These are phyloP conservation scores for Tolypocladium ophioglossoides DNA, from an alignment of 2,329 filamentous ascomycete species.

Conservation along the genomic window DNA sequence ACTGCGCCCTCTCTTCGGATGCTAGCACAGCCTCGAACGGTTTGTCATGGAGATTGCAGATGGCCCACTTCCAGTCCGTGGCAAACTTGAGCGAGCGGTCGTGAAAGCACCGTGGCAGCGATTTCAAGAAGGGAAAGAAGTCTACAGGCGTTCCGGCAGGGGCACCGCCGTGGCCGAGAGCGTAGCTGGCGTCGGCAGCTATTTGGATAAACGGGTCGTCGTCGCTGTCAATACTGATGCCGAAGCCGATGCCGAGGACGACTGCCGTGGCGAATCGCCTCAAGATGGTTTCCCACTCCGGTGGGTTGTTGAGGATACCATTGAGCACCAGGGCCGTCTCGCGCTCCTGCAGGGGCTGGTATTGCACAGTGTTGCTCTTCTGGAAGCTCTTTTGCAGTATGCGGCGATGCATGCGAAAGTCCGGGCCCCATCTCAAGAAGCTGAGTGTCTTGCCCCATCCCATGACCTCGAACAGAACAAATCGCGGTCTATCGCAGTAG, in stretches of 20 bases:
- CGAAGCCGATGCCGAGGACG: constrained; percentile 32
- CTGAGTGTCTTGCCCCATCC: constrained; percentile 36
- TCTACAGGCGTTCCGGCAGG: constrained; percentile 30
- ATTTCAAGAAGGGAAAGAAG: constrained; percentile 33
- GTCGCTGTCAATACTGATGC: constrained; percentile 25
- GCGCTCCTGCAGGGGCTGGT: constrained; percentile 22
- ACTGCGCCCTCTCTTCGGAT: constrained; percentile 18
- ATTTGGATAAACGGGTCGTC: constrained; percentile 29
- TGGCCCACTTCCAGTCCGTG: constrained; percentile 18
- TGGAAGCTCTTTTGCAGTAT: constrained; percentile 33
- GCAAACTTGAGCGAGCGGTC: constrained; percentile 19
- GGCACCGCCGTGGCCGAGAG: constrained; percentile 16
- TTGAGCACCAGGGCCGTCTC: constrained; percentile 20
- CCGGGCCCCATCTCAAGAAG: constrained; percentile 30
- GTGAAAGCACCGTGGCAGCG: constrained; percentile 27
- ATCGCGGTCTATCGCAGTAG: constrained; percentile 33
- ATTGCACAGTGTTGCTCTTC: constrained; percentile 23
- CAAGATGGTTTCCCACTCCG: constrained; percentile 25
- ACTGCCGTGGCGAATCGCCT: constrained; percentile 28
- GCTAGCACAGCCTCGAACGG: constrained; percentile 27
- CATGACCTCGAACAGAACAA: constrained; percentile 31
- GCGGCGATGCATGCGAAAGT: constrained; percentile 31
- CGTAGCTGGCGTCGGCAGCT: constrained; percentile 19
- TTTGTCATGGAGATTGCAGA: constrained; percentile 30
- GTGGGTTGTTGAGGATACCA: constrained; percentile 19